phyloP scores from a whole-genome alignment of 371 early-diverging fungal genomes.

The Mucor circinelloides region DNA sequence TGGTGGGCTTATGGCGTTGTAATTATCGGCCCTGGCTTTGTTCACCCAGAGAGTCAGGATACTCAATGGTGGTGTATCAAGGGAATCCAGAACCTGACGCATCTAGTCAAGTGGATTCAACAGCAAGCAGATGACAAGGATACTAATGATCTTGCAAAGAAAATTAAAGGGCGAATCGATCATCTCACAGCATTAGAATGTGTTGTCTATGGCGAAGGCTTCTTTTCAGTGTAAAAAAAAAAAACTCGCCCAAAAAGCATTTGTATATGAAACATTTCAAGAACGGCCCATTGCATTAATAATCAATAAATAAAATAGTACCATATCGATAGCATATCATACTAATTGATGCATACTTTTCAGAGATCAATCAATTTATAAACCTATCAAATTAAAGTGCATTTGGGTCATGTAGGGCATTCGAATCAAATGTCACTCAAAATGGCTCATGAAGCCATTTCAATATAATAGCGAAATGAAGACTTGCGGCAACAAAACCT shows the following conservation, averaged over 20 bases:
- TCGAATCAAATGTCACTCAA: no score
- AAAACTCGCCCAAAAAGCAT: not conserved
- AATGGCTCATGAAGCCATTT: no score
- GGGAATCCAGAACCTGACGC: slow-evolving; percentile 25
- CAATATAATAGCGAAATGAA: no score
- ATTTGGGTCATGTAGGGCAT: no score
- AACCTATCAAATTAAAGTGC: no score
- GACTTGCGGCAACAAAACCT: no score
- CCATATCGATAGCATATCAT: no score
- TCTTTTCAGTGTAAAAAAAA: slow-evolving; percentile 10
- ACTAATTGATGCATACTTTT: no score
- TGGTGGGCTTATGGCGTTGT: slow-evolving; percentile 43
- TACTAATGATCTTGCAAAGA: not conserved
- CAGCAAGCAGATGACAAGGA: not conserved
- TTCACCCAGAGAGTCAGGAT: not conserved
- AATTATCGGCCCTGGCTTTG: slow-evolving; percentile 40
- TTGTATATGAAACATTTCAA: not conserved
- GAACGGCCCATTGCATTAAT: not conserved
- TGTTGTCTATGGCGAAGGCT: slow-evolving; percentile 33
- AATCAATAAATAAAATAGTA: no score
- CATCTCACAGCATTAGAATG: slow-evolving; percentile 27
- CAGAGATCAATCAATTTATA: no score
- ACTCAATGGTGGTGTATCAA: slow-evolving; percentile 35
- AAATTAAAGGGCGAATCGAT: slow-evolving; percentile 15
- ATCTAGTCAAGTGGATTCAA: slow-evolving; percentile 21